Conservation (phyloP, 139 green algal species). For the Haematococcus lacustris region DNA sequence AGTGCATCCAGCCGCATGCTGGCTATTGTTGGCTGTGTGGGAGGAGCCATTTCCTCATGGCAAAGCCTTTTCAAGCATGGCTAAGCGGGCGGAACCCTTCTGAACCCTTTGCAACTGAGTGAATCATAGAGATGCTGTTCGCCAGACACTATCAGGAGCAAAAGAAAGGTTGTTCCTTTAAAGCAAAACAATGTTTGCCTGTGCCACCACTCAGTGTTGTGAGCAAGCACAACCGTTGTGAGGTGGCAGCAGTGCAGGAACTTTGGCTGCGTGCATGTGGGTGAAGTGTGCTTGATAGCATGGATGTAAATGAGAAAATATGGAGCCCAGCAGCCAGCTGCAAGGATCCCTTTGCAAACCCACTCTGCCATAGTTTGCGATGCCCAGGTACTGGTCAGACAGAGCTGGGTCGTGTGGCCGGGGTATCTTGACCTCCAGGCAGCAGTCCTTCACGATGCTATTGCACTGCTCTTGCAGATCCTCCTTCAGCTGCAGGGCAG, state of each 20-base stretch:
- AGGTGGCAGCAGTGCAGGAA: not conserved
- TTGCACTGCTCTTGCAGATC: constrained; percentile 24
- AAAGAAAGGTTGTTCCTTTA: not conserved
- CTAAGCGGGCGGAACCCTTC: no score
- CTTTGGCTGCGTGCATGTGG: not conserved
- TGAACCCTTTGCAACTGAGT: no score
- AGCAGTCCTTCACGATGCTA: not conserved
- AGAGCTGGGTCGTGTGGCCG: constrained; percentile 3
- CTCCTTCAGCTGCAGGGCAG: constrained; percentile 18
- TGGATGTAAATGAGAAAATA: not conserved
- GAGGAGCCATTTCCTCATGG: no score
- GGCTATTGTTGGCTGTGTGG: no score
- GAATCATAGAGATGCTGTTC: no score
- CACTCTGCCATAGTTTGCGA: constrained; percentile 21
- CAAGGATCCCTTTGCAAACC: not conserved
- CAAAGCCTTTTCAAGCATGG: no score
- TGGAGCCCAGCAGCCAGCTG: not conserved
- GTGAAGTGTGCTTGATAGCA: not conserved
- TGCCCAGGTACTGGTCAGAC: constrained; percentile 13
- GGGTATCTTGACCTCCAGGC: constrained; percentile 15
- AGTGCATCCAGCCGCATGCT: no score
- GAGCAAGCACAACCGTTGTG: not conserved
- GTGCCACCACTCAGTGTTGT: not conserved
- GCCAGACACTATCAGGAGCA: not conserved
- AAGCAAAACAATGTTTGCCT: not conserved